Evolutionary conservation across 2,329 filamentous ascomycete species (phyloP).

Genomic region (Ceratocystis cubensis): DNA sequence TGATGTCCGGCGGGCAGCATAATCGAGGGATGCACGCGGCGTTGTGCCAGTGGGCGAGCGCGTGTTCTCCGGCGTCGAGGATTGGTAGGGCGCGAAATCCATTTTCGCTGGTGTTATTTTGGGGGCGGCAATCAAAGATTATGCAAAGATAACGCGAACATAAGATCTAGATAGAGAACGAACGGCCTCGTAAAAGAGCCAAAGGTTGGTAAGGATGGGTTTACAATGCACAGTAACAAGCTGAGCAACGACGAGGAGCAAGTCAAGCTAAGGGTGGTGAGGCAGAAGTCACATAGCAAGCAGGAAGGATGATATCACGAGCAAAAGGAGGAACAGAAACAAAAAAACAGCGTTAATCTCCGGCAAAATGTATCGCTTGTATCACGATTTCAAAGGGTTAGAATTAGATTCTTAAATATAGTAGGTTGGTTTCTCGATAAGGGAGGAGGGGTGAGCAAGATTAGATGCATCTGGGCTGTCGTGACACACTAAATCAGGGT

Average conservation of each 20-base stretch:
- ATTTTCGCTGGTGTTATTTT: constrained; percentile 34
- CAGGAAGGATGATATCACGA: background rate
- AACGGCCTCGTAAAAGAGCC: background rate
- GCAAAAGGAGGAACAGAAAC: background rate
- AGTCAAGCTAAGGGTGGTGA: background rate
- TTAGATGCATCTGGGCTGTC: background rate
- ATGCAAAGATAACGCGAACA: background rate
- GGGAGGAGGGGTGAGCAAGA: background rate
- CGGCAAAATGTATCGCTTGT: background rate
- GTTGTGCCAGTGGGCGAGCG: constrained; percentile 54
- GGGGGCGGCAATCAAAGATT: background rate
- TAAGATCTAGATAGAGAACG: background rate
- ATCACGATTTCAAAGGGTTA: background rate
- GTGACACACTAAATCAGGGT: background rate
- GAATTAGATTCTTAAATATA: background rate
- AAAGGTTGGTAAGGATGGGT: background rate
- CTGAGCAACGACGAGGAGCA: background rate
- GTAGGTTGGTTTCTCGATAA: too few relatives aligned
- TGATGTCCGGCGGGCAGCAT: constrained; percentile 41
- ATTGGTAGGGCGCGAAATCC: constrained; percentile 97
- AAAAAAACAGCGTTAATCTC: background rate
- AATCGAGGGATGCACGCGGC: constrained; percentile 43
- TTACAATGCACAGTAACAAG: background rate
- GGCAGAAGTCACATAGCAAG: background rate
- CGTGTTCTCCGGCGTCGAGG: constrained; percentile 71